A percentile compares a stretch with the other conserved stretches of the same genome.
Evolutionary conservation across 129 eudicot species (phyloP).

Genomic region (Artemisia argyi): DNA sequence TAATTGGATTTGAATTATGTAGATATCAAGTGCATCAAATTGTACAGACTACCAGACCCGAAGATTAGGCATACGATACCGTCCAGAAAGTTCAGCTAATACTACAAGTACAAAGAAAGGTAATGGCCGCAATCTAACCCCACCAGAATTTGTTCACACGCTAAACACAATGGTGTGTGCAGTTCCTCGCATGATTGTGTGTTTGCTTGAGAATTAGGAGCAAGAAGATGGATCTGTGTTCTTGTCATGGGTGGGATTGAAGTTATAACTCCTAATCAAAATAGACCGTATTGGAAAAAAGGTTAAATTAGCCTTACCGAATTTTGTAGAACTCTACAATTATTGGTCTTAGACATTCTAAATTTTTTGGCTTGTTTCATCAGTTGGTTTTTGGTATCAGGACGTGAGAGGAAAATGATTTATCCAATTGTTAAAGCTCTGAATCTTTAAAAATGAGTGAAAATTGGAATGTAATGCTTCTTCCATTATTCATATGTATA

Average conservation of each 20-base stretch:
- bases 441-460: too few relatives aligned
- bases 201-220: constrained; percentile 96
- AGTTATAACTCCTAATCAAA: constrained; percentile 40
- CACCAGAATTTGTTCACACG: constrained; percentile 87
- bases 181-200: constrained; percentile 88
- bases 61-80: constrained; percentile 80
- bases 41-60: constrained; percentile 97
- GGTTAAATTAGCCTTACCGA: too few relatives aligned
- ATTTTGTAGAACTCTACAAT: too few relatives aligned
- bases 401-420: too few relatives aligned
- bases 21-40: constrained; percentile 98
- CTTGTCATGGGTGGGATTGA: constrained; percentile 94
- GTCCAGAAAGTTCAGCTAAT: constrained; percentile 9
- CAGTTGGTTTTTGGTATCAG: too few relatives aligned
- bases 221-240: too few relatives aligned
- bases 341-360: too few relatives aligned
- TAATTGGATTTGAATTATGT: constrained; percentile 7
- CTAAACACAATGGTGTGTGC: constrained; percentile 95
- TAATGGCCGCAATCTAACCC: constrained; percentile 49
- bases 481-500: too few relatives aligned
- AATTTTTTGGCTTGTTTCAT: too few relatives aligned
- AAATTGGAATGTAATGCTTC: too few relatives aligned
- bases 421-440: too few relatives aligned
- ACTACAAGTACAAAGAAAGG: constrained; percentile 46
- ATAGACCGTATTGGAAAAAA: too few relatives aligned